Conservation (phyloP, 2,329 filamentous ascomycete genomes). For the Coniochaeta hoffmannii region DNA sequence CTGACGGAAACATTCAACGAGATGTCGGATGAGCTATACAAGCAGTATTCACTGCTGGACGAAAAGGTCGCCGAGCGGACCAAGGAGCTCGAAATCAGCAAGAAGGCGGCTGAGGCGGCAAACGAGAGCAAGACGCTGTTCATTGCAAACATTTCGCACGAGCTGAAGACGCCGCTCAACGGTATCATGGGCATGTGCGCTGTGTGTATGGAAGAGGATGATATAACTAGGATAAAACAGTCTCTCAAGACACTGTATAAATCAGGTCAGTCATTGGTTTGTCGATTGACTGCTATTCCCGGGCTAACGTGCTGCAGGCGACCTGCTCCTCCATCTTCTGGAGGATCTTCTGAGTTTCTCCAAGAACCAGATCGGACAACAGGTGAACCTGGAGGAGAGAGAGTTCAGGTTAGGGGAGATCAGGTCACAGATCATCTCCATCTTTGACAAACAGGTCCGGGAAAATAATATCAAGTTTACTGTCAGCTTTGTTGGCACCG, state of each 20-base stretch:
- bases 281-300: slow-evolving; percentile 13
- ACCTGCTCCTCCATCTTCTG: slow-evolving; percentile 75
- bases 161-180: slow-evolving; percentile 91
- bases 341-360: slow-evolving; percentile 89
- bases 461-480: slow-evolving; percentile 69
- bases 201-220: slow-evolving; percentile 87
- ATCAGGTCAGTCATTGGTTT: slow-evolving; percentile 39
- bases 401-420: slow-evolving; percentile 84
- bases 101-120: slow-evolving; percentile 86
- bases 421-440: slow-evolving; percentile 71
- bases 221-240: slow-evolving; percentile 68
- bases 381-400: slow-evolving; percentile 72
- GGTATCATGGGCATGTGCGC: slow-evolving; percentile 93
- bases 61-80: slow-evolving; percentile 79
- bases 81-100: slow-evolving; percentile 77
- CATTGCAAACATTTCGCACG: slow-evolving; percentile 84
- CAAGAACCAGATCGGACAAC: slow-evolving; percentile 88
- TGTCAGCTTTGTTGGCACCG: slow-evolving; percentile 60
- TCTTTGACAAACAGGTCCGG: slow-evolving; percentile 83
- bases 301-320: slow-evolving; percentile 29
- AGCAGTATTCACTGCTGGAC: slow-evolving; percentile 79
- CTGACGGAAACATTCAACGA: slow-evolving; percentile 82
- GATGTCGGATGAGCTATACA: slow-evolving; percentile 84
- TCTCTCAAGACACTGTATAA: slow-evolving; percentile 86
- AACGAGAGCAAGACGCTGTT: slow-evolving; percentile 97